Evolutionary conservation across 148 eudicot species (phyloP).

Genomic region (Camellia sinensis): DNA sequence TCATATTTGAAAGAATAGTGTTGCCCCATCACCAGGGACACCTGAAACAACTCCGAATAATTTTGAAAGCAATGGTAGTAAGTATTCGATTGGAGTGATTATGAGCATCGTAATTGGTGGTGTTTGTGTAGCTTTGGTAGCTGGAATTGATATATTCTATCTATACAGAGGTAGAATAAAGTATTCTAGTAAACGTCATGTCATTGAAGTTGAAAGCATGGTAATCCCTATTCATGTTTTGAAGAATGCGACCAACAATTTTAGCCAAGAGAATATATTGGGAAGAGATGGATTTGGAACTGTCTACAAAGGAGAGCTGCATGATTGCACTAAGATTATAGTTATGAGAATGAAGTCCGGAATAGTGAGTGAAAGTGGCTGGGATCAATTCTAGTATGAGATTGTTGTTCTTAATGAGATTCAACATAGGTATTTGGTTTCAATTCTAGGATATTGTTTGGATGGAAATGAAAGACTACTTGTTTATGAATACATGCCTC

Average conservation of each 20-base stretch:
- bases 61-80: conserved; percentile 17
- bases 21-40: conserved; percentile 4
- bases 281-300: too few species aligned
- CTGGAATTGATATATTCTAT: conserved; percentile 43
- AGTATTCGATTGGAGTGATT: conserved; percentile 39
- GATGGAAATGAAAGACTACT: too few species aligned
- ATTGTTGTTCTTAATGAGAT: too few species aligned
- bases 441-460: too few species aligned
- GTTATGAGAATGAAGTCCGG: conserved; percentile 11
- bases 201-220: conserved; percentile 39
- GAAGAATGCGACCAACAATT: conserved; percentile 2
- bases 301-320: too few species aligned
- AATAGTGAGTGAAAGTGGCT: too few species aligned
- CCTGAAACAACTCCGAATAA: background rate
- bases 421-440: too few species aligned
- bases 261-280: too few species aligned
- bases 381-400: too few species aligned
- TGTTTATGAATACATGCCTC: too few species aligned
- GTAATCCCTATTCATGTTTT: conserved; percentile 40
- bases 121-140: conserved; percentile 31
- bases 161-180: conserved; percentile 43
- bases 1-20: conserved; percentile 38
- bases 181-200: conserved; percentile 31
- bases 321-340: too few species aligned
- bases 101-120: conserved; percentile 52